phyloP scores from a whole-genome alignment of 1,284 basidiomycete species.

The Puccinia hordei region DNA sequence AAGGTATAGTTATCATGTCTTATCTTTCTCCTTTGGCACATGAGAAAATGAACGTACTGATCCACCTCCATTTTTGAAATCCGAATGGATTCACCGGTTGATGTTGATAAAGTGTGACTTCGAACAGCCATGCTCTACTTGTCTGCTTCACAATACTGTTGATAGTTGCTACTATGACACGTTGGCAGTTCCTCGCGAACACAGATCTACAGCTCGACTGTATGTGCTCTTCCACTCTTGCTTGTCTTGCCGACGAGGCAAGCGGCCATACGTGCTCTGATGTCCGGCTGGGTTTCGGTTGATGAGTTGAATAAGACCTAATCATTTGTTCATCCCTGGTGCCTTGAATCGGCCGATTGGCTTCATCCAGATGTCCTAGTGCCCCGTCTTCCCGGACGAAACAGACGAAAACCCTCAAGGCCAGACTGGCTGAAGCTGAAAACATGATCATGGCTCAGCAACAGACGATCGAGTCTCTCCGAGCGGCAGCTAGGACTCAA shows the following conservation, averaged over 20 bases:
- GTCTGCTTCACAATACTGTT: conserved; percentile 44
- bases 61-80: background rate
- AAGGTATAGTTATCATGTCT: conserved; percentile 30
- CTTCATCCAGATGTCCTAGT: conserved; percentile 5
- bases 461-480: conserved; percentile 31
- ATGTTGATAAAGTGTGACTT: conserved; percentile 46
- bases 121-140: conserved; percentile 47
- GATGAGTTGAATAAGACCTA: background rate
- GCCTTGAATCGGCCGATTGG: conserved; percentile 6
- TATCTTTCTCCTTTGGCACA: background rate
- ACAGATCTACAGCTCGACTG: conserved; percentile 19
- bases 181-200: conserved; percentile 40
- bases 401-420: conserved; percentile 33
- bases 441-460: conserved; percentile 39
- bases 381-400: conserved; percentile 12
- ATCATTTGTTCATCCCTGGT: background rate
- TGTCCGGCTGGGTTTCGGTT: background rate
- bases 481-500: background rate
- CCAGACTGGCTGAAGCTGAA: conserved; percentile 39
- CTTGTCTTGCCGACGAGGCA: background rate
- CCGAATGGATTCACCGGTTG: background rate
- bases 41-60: background rate
- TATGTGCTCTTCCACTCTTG: conserved; percentile 9
- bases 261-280: background rate
- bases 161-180: conserved; percentile 45